Evolutionary conservation across 176 grass and related monocot genomes (phyloP).

Genomic region (Eleusine coracana): DNA sequence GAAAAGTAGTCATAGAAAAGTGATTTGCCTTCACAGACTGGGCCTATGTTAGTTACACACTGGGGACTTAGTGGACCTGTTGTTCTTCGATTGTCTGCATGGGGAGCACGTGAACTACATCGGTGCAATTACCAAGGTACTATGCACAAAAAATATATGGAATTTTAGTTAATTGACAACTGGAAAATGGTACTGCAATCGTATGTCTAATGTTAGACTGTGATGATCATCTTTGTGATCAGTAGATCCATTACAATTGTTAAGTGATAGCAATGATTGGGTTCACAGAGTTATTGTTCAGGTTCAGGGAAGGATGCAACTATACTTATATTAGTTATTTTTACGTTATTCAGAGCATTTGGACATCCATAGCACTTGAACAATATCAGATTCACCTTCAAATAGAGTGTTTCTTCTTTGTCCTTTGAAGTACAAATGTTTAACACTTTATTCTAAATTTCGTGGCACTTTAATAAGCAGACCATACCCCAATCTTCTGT

Average conservation of each 20-base stretch:
- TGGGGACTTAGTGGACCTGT: constrained; percentile 93
- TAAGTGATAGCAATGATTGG: not conserved
- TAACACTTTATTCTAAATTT: constrained; percentile 1
- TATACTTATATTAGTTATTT: not conserved
- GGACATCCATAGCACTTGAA: not conserved
- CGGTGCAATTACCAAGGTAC: constrained; percentile 78
- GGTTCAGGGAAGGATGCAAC: not conserved
- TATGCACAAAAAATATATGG: not conserved
- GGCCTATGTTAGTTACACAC: constrained; percentile 88
- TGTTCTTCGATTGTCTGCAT: constrained; percentile 85
- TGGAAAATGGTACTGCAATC: not conserved
- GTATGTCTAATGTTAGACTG: constrained; percentile 3
- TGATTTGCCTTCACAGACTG: constrained; percentile 50
- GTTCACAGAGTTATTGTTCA: not conserved
- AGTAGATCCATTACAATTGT: constrained; percentile 19
- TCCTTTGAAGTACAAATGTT: constrained; percentile 1
- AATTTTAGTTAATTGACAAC: not conserved
- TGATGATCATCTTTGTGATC: not conserved
- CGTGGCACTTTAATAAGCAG: constrained; percentile 6
- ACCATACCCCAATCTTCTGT: not conserved
- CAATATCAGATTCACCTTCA: constrained; percentile 10
- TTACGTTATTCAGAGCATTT: not conserved
- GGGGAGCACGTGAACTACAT: constrained; percentile 84
- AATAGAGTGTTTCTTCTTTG: constrained; percentile 21
- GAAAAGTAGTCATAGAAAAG: constrained; percentile 1